Base-by-base conservation (phyloP, 768 basidiomycete species). In the Fibroporia radiculosa region DNA sequence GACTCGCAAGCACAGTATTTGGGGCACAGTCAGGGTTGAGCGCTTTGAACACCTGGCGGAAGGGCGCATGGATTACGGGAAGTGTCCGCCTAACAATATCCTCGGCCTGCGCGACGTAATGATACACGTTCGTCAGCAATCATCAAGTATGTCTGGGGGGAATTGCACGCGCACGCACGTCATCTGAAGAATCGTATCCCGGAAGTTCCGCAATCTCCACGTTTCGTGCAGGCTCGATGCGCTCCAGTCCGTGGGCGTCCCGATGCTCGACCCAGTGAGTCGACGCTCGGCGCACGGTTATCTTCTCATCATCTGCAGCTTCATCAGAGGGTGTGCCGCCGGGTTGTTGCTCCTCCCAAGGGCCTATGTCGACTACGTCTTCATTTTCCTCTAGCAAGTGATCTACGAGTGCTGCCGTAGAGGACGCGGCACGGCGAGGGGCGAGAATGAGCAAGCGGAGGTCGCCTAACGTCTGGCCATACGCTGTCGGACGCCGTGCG, bases 221-320 rank as follows among this genome's bases (percentile, higher is more conserved):
- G 53, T 86, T 86, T 50, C 73, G 66, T 11, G 72, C 68, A 6
- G 82, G 75, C 53, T 84, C 83, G 31, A 74, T 77, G 47, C 73
- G 77, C 57, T 85, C 82, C 3, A 80, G 65, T 1, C 80, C 82
- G 52, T 83, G 77, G 1, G 67, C 70, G 56, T 82, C 80, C 19
- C 66, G 68, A 53, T 80, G 78, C 54, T 84, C 82, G 13, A 79
- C 60, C 84, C 84, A 86, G 55, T 82, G 77, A 6, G 84, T 85
- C 1, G 82, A 84, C 5, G 80, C 81, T 14, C 63, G 69, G 1
- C 40, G 36, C 35, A 48, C 50, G 20, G 29, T 23, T 18, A 18
- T 31, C 6, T 11, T 11, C 7, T 11, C 26, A 6, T 4, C 40
- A 14, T 19, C 40, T 22, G 18, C 24, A n/a, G 13, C 29, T 12